phyloP scores from a whole-genome alignment of 1,284 basidiomycete species.

The Xerocomus nothofagi region DNA sequence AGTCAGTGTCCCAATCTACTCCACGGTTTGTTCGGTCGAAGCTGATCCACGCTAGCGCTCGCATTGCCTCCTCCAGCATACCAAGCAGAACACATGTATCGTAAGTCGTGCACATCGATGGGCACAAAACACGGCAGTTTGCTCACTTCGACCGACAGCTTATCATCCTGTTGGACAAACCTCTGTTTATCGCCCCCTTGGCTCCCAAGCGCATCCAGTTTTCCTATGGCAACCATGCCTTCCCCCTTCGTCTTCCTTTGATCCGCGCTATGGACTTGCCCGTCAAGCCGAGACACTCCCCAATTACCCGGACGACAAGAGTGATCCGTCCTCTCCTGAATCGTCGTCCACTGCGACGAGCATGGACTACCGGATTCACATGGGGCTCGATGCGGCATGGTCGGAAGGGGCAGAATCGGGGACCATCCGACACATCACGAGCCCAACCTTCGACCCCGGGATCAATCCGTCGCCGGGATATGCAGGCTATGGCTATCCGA shows the following conservation, averaged over 20 bases:
- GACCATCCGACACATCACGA: not conserved
- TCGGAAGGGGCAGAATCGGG: constrained; percentile 6
- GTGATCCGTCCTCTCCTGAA: constrained; percentile 32
- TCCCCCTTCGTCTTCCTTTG: constrained; percentile 17
- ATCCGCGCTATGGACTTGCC: constrained; percentile 16
- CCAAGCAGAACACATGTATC: constrained; percentile 17
- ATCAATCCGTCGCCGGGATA: constrained; percentile 11
- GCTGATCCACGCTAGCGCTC: constrained; percentile 16
- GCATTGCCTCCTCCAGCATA: constrained; percentile 11
- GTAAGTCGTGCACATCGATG: constrained; percentile 16
- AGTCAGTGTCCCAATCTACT: constrained; percentile 14
- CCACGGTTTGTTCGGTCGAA: not conserved
- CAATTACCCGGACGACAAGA: constrained; percentile 27
- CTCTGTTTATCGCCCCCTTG: constrained; percentile 21
- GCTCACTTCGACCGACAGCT: constrained; percentile 16
- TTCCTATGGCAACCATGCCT: constrained; percentile 30
- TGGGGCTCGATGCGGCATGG: constrained; percentile 6
- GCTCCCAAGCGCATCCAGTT: constrained; percentile 16
- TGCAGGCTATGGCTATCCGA: constrained; percentile 12
- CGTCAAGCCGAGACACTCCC: constrained; percentile 3
- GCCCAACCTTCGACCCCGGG: constrained; percentile 11
- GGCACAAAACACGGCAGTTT: constrained; percentile 2
- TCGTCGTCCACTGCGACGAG: constrained; percentile 16
- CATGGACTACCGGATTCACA: constrained; percentile 13
- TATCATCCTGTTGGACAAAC: constrained; percentile 20